These are phyloP conservation scores for Sporothrix schenckii DNA, from an alignment of 2,329 filamentous ascomycete genomes.

Conservation along the genomic window DNA sequence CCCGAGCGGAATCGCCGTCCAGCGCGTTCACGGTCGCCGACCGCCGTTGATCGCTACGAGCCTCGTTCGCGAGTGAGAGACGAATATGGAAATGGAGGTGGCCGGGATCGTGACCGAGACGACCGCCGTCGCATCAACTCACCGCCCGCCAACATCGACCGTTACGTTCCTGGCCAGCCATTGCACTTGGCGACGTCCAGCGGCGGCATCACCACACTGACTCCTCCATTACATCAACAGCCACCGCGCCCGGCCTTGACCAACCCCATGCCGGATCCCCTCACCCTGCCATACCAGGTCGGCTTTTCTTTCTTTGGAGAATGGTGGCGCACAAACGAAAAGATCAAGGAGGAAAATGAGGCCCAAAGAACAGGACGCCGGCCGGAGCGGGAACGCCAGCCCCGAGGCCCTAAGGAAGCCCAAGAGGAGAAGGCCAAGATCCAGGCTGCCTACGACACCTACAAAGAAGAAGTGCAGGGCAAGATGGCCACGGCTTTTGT, in stretches of 20 bases:
- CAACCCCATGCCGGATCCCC: conserved; percentile 73
- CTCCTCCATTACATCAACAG: conserved; percentile 67
- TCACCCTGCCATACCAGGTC: conserved; percentile 75
- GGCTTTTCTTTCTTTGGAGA: conserved; percentile 85
- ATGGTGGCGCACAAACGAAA: conserved; percentile 83
- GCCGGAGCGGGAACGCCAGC: conserved; percentile 61
- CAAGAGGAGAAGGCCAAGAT: conserved; percentile 78
- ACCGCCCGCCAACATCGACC: conserved; percentile 74
- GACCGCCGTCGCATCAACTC: conserved; percentile 65
- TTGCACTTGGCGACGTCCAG: conserved; percentile 50
- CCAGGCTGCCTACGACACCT: conserved; percentile 67
- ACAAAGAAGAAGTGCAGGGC: conserved; percentile 69
- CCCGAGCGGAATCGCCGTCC: conserved; percentile 61
- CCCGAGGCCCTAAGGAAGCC: conserved; percentile 65
- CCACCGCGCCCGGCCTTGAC: conserved; percentile 54
- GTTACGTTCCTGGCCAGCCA: conserved; percentile 76
- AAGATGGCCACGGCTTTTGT: conserved; percentile 91
- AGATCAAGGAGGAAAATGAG: conserved; percentile 80
- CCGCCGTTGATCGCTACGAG: conserved; percentile 74
- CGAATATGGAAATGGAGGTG: conserved; percentile 55
- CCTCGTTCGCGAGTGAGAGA: conserved; percentile 68
- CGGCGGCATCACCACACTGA: conserved; percentile 71
- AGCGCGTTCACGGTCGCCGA: conserved; percentile 70
- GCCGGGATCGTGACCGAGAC: conserved; percentile 50
- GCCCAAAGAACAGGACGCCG: conserved; percentile 69